These are phyloP conservation scores for Protomyces pachydermus DNA, from an alignment of 1,139 yeast species.

Conservation along the genomic window DNA sequence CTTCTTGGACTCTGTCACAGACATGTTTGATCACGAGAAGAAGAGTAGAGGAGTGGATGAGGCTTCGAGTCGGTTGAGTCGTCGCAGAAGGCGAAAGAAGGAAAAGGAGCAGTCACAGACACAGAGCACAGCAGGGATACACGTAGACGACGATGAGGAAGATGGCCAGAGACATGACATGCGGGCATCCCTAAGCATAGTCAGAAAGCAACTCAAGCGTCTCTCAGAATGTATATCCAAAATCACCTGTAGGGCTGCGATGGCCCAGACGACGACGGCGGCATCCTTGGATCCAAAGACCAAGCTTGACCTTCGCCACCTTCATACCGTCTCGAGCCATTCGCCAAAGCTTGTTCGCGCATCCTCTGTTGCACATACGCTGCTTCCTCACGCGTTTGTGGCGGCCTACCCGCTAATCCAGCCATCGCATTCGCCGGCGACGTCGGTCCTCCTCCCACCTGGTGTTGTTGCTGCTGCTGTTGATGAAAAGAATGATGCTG, in stretches of 20 bases:
- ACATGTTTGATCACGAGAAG: background rate
- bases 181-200: background rate
- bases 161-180: background rate
- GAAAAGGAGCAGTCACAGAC: background rate
- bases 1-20: constrained; percentile 11
- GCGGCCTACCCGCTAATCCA: background rate
- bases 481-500: background rate
- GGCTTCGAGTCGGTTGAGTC: background rate
- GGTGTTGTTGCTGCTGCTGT: background rate
- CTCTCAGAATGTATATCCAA: too few species aligned
- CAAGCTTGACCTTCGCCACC: background rate
- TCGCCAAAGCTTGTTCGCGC: background rate
- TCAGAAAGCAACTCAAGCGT: too few species aligned
- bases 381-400: background rate
- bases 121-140: background rate
- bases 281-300: background rate
- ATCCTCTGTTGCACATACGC: background rate
- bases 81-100: background rate
- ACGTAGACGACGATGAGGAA: background rate
- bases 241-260: background rate
- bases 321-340: background rate
- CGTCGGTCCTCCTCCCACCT: background rate
- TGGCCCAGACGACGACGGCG: background rate
- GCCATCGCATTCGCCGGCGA: background rate
- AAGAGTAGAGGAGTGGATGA: background rate